Conservation (phyloP, 139 green algal genomes). For the Dunaliella primolecta region DNA sequence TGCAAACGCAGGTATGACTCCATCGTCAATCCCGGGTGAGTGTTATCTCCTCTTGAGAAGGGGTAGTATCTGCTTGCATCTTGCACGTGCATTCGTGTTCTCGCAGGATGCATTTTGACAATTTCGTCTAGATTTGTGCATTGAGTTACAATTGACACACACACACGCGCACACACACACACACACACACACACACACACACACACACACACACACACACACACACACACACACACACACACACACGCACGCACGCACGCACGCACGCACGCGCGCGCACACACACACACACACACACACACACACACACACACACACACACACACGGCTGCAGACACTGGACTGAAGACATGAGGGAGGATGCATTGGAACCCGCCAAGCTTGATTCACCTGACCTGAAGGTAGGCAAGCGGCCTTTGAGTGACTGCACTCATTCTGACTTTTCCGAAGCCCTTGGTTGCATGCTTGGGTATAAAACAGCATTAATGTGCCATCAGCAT, state of each 20-base stretch:
- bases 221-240: background rate
- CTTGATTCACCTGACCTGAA: constrained; percentile 73
- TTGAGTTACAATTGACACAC: constrained; percentile 5
- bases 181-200: background rate
- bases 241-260: background rate
- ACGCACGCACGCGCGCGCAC: background rate
- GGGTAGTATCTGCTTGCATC: too few species aligned
- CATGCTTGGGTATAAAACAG: too few species aligned
- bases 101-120: too few species aligned
- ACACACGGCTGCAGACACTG: constrained; percentile 81
- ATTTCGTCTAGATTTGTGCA: too few species aligned
- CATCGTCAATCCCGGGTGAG: constrained; percentile 79
- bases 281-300: background rate
- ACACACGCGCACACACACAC: background rate
- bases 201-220: background rate
- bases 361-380: constrained; percentile 78
- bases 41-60: too few species aligned
- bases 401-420: too few species aligned
- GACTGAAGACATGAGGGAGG: constrained; percentile 90
- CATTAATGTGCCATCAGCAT: too few species aligned
- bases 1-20: constrained; percentile 70
- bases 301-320: background rate
- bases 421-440: too few species aligned
- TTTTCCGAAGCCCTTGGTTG: too few species aligned
- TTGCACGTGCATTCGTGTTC: too few species aligned